phyloP scores from a whole-genome alignment of 805 yeast species.

The Candida nonsorbophila region DNA sequence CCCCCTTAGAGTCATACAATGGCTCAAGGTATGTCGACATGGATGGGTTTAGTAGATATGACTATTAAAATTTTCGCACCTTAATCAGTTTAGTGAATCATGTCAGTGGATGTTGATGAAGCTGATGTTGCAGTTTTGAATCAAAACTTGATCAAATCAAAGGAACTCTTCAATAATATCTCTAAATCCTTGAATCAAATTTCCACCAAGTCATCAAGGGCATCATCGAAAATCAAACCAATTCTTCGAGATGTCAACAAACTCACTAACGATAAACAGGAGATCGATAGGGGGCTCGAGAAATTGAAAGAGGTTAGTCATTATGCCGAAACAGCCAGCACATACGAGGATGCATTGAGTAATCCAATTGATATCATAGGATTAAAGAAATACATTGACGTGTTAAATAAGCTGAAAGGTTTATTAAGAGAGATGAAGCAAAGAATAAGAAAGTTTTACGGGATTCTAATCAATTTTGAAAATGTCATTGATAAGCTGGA shows the following conservation, averaged over 20 bases:
- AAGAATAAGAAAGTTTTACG: constrained; percentile 52
- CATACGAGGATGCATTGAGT: constrained; percentile 31
- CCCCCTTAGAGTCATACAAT: constrained; percentile 9
- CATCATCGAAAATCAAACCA: constrained; percentile 66
- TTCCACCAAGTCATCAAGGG: constrained; percentile 46
- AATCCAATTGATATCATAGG: constrained; percentile 36
- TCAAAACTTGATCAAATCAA: constrained; percentile 60
- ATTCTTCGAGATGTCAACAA: constrained; percentile 58
- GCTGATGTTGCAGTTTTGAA: constrained; percentile 81
- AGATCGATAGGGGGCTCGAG: constrained; percentile 52
- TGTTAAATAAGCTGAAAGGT: constrained; percentile 35
- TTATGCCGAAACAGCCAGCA: constrained; percentile 41
- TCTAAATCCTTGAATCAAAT: constrained; percentile 51
- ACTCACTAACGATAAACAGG: constrained; percentile 49
- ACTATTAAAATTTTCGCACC: neutral
- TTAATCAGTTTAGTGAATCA: constrained; percentile 1
- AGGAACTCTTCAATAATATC: constrained; percentile 50
- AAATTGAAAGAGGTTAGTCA: constrained; percentile 47
- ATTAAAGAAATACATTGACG: constrained; percentile 26
- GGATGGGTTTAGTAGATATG: neutral
- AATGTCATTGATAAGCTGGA: constrained; percentile 55
- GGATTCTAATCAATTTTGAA: constrained; percentile 58
- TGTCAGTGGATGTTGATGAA: constrained; percentile 55
- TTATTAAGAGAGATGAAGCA: constrained; percentile 40
- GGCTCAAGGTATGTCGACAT: constrained; percentile 2